These are phyloP conservation scores for Telopea speciosissima DNA, from an alignment of 177 flowering plant genomes.

Conservation along the genomic window DNA sequence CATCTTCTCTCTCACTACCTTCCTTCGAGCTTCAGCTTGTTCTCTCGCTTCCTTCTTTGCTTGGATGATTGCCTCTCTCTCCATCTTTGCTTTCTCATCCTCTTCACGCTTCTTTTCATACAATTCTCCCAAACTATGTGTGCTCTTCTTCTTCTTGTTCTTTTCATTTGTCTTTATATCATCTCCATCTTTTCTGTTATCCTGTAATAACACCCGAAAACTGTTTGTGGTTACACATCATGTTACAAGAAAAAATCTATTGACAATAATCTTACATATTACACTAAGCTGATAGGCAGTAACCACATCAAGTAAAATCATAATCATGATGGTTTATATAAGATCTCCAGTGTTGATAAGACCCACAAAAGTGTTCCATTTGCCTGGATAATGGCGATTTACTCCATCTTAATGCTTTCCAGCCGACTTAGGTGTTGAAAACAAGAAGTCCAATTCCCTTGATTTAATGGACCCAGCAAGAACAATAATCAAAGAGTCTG, in stretches of 20 bases:
- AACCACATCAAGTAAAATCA: not conserved
- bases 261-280: not conserved
- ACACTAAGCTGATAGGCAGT: not conserved
- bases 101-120: conserved; percentile 59
- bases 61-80: conserved; percentile 50
- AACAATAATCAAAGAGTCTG: not conserved
- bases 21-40: conserved; percentile 48
- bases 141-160: conserved; percentile 31
- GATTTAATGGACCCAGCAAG: not conserved
- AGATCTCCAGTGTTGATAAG: not conserved
- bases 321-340: not conserved
- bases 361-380: not conserved
- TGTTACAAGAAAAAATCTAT: not conserved
- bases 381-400: not conserved
- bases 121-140: conserved; percentile 32
- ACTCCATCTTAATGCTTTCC: not conserved
- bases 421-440: not conserved
- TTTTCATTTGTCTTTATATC: conserved; percentile 18
- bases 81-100: conserved; percentile 58
- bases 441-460: not conserved
- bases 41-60: conserved; percentile 61
- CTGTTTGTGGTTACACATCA: not conserved
- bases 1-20: conserved; percentile 52
- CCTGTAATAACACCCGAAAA: conserved; percentile 24
- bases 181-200: conserved; percentile 17